These are phyloP conservation scores for Trichaptum fuscoviolaceum DNA, from an alignment of 768 basidiomycete genomes.

Conservation along the genomic window DNA sequence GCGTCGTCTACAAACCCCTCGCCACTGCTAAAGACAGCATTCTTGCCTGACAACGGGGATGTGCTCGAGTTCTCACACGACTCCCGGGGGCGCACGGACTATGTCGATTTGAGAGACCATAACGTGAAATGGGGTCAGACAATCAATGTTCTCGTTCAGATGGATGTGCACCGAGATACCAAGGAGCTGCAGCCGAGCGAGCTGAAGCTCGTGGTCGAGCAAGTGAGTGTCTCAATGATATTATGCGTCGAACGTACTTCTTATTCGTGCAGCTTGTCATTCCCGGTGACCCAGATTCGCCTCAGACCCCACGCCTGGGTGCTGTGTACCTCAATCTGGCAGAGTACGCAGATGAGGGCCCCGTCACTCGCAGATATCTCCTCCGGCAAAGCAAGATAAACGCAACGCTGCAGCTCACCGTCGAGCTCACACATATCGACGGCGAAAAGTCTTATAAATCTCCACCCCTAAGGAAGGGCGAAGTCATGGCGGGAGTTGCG, in stretches of 20 bases:
- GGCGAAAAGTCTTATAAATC: slow-evolving; percentile 54
- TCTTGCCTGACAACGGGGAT: slow-evolving; percentile 6
- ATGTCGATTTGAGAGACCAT: slow-evolving; percentile 57
- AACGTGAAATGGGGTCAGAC: slow-evolving; percentile 56
- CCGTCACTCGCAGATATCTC: slow-evolving; percentile 59
- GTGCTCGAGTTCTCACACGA: slow-evolving; percentile 23
- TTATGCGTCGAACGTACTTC: background rate
- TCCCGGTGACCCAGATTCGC: slow-evolving; percentile 47
- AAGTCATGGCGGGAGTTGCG: slow-evolving; percentile 64
- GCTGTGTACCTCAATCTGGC: slow-evolving; percentile 66
- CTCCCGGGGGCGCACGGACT: slow-evolving; percentile 57
- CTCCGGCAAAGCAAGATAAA: slow-evolving; percentile 73
- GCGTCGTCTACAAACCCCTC: slow-evolving; percentile 11
- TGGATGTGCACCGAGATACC: slow-evolving; percentile 52
- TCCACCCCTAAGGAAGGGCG: slow-evolving; percentile 65
- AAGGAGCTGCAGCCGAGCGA: slow-evolving; percentile 46
- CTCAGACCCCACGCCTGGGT: slow-evolving; percentile 58
- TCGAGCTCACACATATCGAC: slow-evolving; percentile 48
- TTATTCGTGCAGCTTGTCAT: slow-evolving; percentile 43
- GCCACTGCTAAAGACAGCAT: slow-evolving; percentile 9
- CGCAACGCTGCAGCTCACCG: slow-evolving; percentile 68
- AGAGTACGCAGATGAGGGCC: slow-evolving; percentile 59
- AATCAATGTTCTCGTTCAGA: slow-evolving; percentile 52
- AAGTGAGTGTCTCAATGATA: slow-evolving; percentile 27
- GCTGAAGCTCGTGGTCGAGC: slow-evolving; percentile 62